These are phyloP conservation scores for Pestalotiopsis sp. DNA, from an alignment of 2,329 filamentous ascomycete species.

Conservation along the genomic window DNA sequence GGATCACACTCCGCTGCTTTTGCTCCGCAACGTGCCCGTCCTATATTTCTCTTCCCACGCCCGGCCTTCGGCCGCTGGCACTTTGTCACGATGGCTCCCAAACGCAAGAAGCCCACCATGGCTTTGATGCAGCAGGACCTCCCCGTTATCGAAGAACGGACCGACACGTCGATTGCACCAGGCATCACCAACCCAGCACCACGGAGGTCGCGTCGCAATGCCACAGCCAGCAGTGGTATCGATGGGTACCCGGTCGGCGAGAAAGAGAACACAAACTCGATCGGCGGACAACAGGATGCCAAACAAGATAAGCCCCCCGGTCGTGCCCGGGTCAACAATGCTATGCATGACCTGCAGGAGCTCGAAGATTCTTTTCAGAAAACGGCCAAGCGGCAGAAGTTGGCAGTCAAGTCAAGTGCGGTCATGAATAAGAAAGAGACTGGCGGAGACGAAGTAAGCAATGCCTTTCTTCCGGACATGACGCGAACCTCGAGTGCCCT, in stretches of 20 bases:
- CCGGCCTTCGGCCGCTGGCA: not conserved
- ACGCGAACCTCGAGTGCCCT: slow-evolving; percentile 13
- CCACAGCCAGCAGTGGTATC: not conserved
- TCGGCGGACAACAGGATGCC: not conserved
- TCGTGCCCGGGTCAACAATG: slow-evolving; percentile 34
- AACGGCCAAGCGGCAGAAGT: slow-evolving; percentile 45
- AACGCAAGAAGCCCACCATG: slow-evolving; percentile 36
- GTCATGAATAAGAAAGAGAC: slow-evolving; percentile 16
- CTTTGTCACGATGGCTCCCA: slow-evolving; percentile 34
- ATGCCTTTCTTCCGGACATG: slow-evolving; percentile 28
- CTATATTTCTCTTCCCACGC: slow-evolving; percentile 16
- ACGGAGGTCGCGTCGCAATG: slow-evolving; percentile 12
- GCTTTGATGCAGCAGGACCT: slow-evolving; percentile 16
- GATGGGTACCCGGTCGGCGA: not conserved
- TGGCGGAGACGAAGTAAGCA: slow-evolving; percentile 31
- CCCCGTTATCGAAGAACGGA: slow-evolving; percentile 12
- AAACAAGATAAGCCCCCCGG: slow-evolving; percentile 15
- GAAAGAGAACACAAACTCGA: not conserved
- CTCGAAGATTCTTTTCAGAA: slow-evolving; percentile 49
- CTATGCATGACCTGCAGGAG: slow-evolving; percentile 45
- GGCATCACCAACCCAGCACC: not conserved
- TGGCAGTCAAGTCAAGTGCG: slow-evolving; percentile 44
- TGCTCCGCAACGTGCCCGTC: slow-evolving; percentile 15
- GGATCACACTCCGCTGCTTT: slow-evolving; percentile 12
- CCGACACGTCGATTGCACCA: not conserved